Conservation (phyloP, 331 rosid genomes). For the Rosa hybrid region DNA sequence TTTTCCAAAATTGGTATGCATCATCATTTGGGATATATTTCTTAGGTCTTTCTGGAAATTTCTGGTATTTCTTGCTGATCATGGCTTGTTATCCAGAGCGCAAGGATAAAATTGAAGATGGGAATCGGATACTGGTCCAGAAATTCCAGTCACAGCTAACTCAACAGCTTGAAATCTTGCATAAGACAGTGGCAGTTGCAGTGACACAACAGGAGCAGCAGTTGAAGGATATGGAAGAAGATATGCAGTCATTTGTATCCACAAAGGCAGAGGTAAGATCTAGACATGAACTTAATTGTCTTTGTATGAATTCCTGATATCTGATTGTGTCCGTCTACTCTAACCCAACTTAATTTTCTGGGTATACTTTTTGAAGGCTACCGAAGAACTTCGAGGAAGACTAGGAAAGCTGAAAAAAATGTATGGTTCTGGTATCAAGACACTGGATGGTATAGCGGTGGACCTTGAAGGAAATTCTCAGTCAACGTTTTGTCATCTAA, state of each 20-base stretch:
- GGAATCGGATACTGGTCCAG: slow-evolving; percentile 79
- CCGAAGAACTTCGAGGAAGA: slow-evolving; percentile 80
- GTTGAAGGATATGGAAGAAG: slow-evolving; percentile 90
- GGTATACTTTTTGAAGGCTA: slow-evolving; percentile 63
- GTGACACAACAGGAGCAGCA: slow-evolving; percentile 97
- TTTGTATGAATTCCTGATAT: slow-evolving; percentile 12
- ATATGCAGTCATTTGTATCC: slow-evolving; percentile 94
- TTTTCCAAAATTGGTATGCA: slow-evolving; percentile 83
- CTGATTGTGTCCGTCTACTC: not conserved
- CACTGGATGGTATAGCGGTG: slow-evolving; percentile 75
- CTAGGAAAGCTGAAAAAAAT: slow-evolving; percentile 69
- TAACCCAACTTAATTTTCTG: slow-evolving; percentile 18
- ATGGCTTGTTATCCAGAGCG: slow-evolving; percentile 52
- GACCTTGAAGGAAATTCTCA: slow-evolving; percentile 83
- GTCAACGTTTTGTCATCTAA: slow-evolving; percentile 75
- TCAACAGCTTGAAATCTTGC: slow-evolving; percentile 93
- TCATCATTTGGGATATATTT: slow-evolving; percentile 24
- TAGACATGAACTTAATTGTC: slow-evolving; percentile 13
- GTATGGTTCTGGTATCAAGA: slow-evolving; percentile 82
- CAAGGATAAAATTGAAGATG: slow-evolving; percentile 94
- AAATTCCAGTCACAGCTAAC: slow-evolving; percentile 88
- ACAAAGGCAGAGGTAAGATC: slow-evolving; percentile 71
- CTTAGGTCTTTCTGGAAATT: slow-evolving; percentile 6
- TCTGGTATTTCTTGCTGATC: slow-evolving; percentile 5
- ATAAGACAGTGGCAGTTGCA: slow-evolving; percentile 90